These are phyloP conservation scores for Eucalyptus curtisii DNA, from an alignment of 345 rosid genomes.

Conservation along the genomic window DNA sequence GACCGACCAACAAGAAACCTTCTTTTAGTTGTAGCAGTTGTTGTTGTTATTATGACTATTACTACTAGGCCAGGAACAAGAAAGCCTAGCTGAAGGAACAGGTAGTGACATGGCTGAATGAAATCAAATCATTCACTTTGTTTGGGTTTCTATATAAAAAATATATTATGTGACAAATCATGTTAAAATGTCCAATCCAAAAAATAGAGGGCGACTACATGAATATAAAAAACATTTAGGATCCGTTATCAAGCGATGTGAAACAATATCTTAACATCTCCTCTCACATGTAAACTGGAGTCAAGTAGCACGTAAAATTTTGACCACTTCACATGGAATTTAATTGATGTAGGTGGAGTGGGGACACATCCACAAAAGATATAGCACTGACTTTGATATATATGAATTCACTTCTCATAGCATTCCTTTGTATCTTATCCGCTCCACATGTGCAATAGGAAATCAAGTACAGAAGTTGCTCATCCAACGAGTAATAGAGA, in stretches of 20 bases:
- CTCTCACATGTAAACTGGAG: neutral
- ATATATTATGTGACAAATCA: neutral
- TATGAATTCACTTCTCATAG: neutral
- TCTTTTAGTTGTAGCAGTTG: neutral
- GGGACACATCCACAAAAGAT: neutral
- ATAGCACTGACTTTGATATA: neutral
- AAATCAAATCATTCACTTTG: neutral
- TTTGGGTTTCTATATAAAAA: neutral
- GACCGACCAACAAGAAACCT: neutral
- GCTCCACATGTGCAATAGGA: neutral
- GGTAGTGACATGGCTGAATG: neutral
- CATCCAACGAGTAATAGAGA: neutral
- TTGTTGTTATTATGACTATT: neutral
- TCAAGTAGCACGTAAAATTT: neutral
- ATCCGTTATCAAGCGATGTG: neutral
- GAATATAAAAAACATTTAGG: neutral
- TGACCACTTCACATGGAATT: neutral
- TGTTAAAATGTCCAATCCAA: neutral
- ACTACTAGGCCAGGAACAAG: neutral
- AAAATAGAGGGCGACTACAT: neutral
- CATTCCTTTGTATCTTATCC: neutral
- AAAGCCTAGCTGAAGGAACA: neutral
- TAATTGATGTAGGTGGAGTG: neutral
- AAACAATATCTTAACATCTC: neutral
- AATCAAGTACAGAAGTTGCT: neutral